phyloP scores from a whole-genome alignment of 306 rosid genomes.

The Malus orientalis region DNA sequence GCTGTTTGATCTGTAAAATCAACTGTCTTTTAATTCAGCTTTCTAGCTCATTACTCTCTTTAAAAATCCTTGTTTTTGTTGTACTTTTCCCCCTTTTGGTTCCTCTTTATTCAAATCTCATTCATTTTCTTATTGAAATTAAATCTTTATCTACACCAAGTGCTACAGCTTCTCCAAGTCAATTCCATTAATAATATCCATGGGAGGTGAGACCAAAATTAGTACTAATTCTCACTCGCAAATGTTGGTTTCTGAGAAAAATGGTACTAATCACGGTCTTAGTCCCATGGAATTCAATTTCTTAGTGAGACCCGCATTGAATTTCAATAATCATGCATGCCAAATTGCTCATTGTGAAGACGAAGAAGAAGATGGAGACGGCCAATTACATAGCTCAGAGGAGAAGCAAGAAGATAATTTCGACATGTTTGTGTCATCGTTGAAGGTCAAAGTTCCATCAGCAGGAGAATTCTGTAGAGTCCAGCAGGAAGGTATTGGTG shows the following conservation, averaged over 20 bases:
- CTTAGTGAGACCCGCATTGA: constrained; percentile 9
- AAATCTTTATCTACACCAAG: neutral
- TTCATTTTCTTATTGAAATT: neutral
- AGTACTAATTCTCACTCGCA: constrained; percentile 15
- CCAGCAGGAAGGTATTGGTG: neutral
- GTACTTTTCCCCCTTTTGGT: neutral
- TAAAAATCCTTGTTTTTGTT: constrained; percentile 1
- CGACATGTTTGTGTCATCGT: constrained; percentile 13
- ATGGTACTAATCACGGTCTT: neutral
- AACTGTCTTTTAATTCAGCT: neutral
- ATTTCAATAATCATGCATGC: neutral
- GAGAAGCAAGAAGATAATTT: constrained; percentile 10
- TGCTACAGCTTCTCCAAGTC: constrained; percentile 4
- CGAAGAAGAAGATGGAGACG: neutral
- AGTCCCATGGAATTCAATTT: constrained; percentile 25
- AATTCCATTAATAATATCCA: constrained; percentile 2
- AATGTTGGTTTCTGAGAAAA: constrained; percentile 33
- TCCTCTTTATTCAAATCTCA: neutral
- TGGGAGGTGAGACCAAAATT: constrained; percentile 14
- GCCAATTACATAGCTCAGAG: neutral
- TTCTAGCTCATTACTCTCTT: neutral
- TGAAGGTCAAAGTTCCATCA: constrained; percentile 32
- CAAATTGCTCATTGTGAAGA: neutral
- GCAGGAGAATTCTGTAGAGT: neutral
- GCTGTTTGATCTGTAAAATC: constrained; percentile 2